Evolutionary conservation across 768 basidiomycete species (phyloP).

Genomic region (Plicaturopsis crispa): DNA sequence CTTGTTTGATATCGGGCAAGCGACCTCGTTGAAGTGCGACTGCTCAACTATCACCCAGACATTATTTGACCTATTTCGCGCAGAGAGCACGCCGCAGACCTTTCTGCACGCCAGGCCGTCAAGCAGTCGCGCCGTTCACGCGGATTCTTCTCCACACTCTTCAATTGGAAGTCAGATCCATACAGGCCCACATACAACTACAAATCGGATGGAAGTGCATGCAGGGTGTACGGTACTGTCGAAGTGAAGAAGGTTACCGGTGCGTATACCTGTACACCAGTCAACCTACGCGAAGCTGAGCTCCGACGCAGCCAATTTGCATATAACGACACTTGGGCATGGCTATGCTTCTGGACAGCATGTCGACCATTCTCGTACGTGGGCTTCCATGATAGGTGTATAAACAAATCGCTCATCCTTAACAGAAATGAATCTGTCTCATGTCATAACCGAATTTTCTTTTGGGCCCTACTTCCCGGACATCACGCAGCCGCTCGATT

Average conservation of each 20-base stretch:
- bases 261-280: conserved; percentile 15
- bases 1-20: conserved; percentile 76
- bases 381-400: no score
- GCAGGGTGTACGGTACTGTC: conserved; percentile 80
- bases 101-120: conserved; percentile 65
- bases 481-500: conserved; percentile 90
- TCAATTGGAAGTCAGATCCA: conserved; percentile 31
- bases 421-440: conserved; percentile 91
- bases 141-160: conserved; percentile 57
- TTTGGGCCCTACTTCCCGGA: conserved; percentile 96
- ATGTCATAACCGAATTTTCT: conserved; percentile 94
- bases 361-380: conserved; percentile 87
- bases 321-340: conserved; percentile 92
- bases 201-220: conserved; percentile 62
- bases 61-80: background rate
- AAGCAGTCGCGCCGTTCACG: conserved; percentile 70
- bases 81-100: conserved; percentile 56
- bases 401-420: no score
- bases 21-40: conserved; percentile 56
- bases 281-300: background rate
- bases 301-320: conserved; percentile 88
- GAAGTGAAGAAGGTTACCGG: conserved; percentile 87
- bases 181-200: conserved; percentile 76
- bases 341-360: conserved; percentile 86
- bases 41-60: background rate